A percentile compares a stretch with the other conserved stretches of the same genome.
These are phyloP conservation scores for Lathyrus aphaca DNA, from an alignment of 306 rosid genomes.

Conservation along the genomic window DNA sequence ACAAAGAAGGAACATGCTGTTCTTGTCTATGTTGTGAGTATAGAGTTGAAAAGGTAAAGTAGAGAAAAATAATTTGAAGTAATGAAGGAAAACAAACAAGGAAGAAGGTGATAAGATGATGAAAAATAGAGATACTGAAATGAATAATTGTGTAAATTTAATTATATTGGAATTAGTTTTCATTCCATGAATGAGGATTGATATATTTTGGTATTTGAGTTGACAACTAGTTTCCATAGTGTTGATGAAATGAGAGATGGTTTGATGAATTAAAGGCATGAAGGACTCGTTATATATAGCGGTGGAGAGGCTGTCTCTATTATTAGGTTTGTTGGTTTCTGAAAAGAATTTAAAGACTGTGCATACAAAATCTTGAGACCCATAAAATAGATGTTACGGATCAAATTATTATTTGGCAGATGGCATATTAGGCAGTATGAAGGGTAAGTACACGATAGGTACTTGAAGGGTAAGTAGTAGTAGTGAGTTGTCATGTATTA, in stretches of 20 bases:
- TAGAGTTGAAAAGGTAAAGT: constrained; percentile 58
- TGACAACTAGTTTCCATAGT: constrained; percentile 45
- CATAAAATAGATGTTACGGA: not conserved
- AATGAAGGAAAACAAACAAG: constrained; percentile 48
- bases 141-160: constrained; percentile 49
- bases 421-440: constrained; percentile 22
- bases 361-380: no score
- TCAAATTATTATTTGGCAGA: constrained; percentile 26
- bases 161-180: constrained; percentile 49
- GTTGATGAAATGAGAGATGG: not conserved
- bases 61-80: constrained; percentile 56
- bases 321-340: not conserved
- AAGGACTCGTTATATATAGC: constrained; percentile 34
- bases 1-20: constrained; percentile 73
- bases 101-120: constrained; percentile 54
- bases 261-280: constrained; percentile 31
- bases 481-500: constrained; percentile 28
- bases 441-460: constrained; percentile 32
- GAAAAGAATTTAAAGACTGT: not conserved
- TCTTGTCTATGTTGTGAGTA: constrained; percentile 78
- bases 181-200: constrained; percentile 29
- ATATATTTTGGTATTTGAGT: constrained; percentile 37
- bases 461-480: constrained; percentile 29
- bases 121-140: constrained; percentile 58
- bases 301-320: constrained; percentile 2